phyloP scores from a whole-genome alignment of 2,329 filamentous ascomycete species.

The Ceratocystiopsis minuta region DNA sequence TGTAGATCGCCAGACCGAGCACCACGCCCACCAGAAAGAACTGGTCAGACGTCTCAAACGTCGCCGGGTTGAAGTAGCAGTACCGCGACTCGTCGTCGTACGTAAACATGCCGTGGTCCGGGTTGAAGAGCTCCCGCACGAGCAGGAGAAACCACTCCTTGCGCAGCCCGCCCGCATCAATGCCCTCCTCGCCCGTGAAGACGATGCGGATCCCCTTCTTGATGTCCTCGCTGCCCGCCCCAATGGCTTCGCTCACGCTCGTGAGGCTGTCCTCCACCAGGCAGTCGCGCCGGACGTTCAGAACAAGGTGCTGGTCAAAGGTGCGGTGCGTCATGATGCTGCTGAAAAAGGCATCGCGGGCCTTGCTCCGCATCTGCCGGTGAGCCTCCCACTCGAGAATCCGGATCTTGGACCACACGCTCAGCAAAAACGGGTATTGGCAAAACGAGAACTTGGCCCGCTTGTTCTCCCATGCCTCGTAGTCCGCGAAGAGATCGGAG shows the following conservation, averaged over 20 bases:
- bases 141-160: slow-evolving; percentile 93
- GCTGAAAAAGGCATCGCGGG: slow-evolving; percentile 78
- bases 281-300: slow-evolving; percentile 68
- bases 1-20: slow-evolving; percentile 81
- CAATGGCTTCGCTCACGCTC: slow-evolving; percentile 69
- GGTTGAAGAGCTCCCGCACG: slow-evolving; percentile 78
- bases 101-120: slow-evolving; percentile 76
- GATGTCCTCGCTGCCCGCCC: slow-evolving; percentile 63
- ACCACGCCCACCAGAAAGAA: slow-evolving; percentile 82
- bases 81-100: slow-evolving; percentile 83
- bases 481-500: slow-evolving; percentile 69
- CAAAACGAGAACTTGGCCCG: slow-evolving; percentile 68
- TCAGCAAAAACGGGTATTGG: slow-evolving; percentile 81
- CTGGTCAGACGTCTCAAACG: slow-evolving; percentile 80
- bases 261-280: slow-evolving; percentile 76
- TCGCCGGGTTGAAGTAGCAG: slow-evolving; percentile 85
- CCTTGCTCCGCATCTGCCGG: slow-evolving; percentile 77
- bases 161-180: slow-evolving; percentile 73
- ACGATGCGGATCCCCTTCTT: slow-evolving; percentile 79
- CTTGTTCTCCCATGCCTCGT: slow-evolving; percentile 70
- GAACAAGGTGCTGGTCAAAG: slow-evolving; percentile 58
- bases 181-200: slow-evolving; percentile 75
- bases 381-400: slow-evolving; percentile 78
- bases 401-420: slow-evolving; percentile 80
- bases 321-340: slow-evolving; percentile 61